Evolutionary conservation across 495 filamentous ascomycete species (phyloP), one percentile per base, ranked within the genome.

Genomic region (Aspergillus leporis): DNA sequence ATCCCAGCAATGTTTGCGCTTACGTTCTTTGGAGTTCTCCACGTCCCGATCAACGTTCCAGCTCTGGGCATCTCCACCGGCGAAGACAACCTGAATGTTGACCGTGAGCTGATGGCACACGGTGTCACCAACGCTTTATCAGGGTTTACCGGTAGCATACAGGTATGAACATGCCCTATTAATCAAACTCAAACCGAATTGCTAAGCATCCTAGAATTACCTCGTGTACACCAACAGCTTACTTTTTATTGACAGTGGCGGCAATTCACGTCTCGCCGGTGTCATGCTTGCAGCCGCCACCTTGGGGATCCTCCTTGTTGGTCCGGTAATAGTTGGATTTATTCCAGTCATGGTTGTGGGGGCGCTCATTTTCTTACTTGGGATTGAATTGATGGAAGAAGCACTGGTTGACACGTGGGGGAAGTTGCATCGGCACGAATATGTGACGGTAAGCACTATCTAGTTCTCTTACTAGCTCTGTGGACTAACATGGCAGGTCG

Each of bases 291-390:
- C 94, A 13, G 75, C 80, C 36, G 86, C 87, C 1, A 98, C 94
- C 0, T 84, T 84, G 59, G 88, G 85, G 0, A 83, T 98, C 38
- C 85, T 97, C 81, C 77, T 91, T 51, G 82, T 92, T 31, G 94
- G 94, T 0, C 93, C 94, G 6, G 81, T 82, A 4, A 85, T 95
- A 59, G 92, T 98, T 64, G 95, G 94, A 0, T 97, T 84, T 61
- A 97, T 98, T 53, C 94, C 94, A 5, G 88, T 97, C 53, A 95
- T 96, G 89, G 91, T 98, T 64, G 94, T 98, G 48, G 94, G 94
- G 14, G 88, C 90, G 18, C 76, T 98, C 31, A 98, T 98, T 46
- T 98, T 96, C 72, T 80, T 92, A 54, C 84, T 98, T 23, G 94
- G 94, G 5, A 90, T 98, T 65, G 94, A 97, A 63, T 74, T 98